Base-by-base conservation (phyloP, 306 rosid species). In the Inga laurina region DNA sequence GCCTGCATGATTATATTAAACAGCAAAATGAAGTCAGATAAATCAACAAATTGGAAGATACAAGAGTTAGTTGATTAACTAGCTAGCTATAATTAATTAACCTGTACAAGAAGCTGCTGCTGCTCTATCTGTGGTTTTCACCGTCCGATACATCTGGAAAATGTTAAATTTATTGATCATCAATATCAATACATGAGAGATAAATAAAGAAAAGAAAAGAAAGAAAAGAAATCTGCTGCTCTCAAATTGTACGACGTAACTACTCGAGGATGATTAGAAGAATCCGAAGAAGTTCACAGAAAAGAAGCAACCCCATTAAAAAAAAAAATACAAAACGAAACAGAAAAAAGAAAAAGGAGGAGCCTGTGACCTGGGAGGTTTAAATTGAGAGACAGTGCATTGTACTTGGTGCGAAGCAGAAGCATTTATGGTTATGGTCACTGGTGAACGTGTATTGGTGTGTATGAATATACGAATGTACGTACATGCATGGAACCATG, bases 141-240 rank as follows among this genome's bases (percentile, higher is more conserved):
- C 99, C 83, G 99, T 96, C 85, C 99, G 89, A 84, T 93, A 96
- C 99, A 96, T 96, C 99, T 96, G 87, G 39, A 88, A 46, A 88
- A 35, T 16, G n/a, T 82, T 76, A 79, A 80, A 82, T 74, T 37
- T 67, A 24, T n/a, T 8, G 46, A 71, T 41, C 51, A 51, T 41
- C 43, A 67, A 49, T 51, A 64, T 41, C 66, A 22, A 5, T 22
- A 59, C 24, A 10, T 59, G 66, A 59, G 44, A 51, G 43, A 24
- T 61, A 27, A 27, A 12, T 0, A 0, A 1, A 14, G 3, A 1
- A 0, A 1, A 14, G 3, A 13, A 49, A 12, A 46, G 12, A 46
- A 46, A 49, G 10, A 49, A 10, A 41, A 41, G 8, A 57, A 45
- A 71, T 5, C 12, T 39, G 27, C 7, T 61, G 56, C 13, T 46